Conservation (phyloP, 2,329 filamentous ascomycete genomes). For the Colletotrichum sp. region DNA sequence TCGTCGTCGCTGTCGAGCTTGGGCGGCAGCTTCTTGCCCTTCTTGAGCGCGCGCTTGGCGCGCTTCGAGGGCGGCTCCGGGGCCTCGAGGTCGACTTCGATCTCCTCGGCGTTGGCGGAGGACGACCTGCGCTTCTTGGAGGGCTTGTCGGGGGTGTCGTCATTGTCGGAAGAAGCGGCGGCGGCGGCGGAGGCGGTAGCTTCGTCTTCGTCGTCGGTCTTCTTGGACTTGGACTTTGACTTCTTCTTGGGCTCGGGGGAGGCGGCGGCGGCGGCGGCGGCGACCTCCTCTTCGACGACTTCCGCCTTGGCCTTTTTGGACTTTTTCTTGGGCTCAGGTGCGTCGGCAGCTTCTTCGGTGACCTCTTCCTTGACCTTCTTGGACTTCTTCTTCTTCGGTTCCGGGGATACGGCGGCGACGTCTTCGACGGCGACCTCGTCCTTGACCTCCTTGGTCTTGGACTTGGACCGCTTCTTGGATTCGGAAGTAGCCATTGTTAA, state of each 20-base stretch:
- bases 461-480: neutral
- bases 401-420: neutral
- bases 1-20: conserved; percentile 47
- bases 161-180: conserved; percentile 1
- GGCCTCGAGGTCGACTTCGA: conserved; percentile 88
- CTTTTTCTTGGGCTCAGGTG: conserved; percentile 4
- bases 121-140: conserved; percentile 72
- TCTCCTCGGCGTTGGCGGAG: conserved; percentile 62
- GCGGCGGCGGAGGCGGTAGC: neutral
- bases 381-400: neutral
- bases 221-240: neutral
- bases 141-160: conserved; percentile 1
- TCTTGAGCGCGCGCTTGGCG: conserved; percentile 87
- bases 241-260: neutral
- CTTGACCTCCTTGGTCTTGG: neutral
- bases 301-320: conserved; percentile 76
- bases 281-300: conserved; percentile 70
- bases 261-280: conserved; percentile 72
- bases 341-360: neutral
- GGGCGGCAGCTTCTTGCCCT: conserved; percentile 66
- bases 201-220: neutral
- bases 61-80: conserved; percentile 97
- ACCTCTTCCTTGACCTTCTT: neutral
- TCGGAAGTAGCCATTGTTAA: conserved; percentile 2
- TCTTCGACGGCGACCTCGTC: neutral